Evolutionary conservation across 2,329 filamentous ascomycete species (phyloP), one percentile per base, ranked within the genome.

Genomic region (Pseudohalonectria lignicola): DNA sequence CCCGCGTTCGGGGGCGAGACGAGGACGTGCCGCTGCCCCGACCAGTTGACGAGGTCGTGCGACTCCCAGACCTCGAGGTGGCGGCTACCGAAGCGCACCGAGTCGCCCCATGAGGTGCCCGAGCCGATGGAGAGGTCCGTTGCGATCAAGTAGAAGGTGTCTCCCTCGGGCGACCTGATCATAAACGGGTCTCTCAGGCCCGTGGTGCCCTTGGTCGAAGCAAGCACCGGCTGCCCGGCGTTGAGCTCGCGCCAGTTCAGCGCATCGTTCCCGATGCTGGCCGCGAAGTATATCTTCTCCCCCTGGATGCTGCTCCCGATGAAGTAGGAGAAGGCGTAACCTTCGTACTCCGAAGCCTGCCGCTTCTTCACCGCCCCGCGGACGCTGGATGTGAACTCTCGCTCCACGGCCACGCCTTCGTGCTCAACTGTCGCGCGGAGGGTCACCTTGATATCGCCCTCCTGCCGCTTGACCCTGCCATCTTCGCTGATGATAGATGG

Each of bases 241-340:
- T 63, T 63, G 39, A 64, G 40, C 39, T 62, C 58, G 25, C 46
- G 50, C 62, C 62, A 64, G 31, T 49, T 51, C 5, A 63, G 44
- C 4, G 62, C 61, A 44, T 64, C 55, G 45, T 63, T 64, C 36
- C 61, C 60, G 9, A 59, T 53, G 43, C 55, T 61, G 17, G 59
- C 59, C 5, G 60, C 57, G 5, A 64, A 50, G 42, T 54, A 62
- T 26, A 64, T 62, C 31, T 63, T 45, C 34, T 40, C 39, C 26
- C 39, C 39, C 0, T 54, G 53, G 12, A 48, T 41, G 2, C 55
- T 53, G 47, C 61, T 62, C 8, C 60, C 62, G 0, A 65, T 71
- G 45, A 73, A 73, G 46, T 72, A 74, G 0, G 63, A 59, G 41
- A 73, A 72, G 1, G 63, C 63, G 42, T 73, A 73, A 5, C 63